These are phyloP conservation scores for Porcisia hertigi DNA, from an alignment of 208 protist genomes.

Conservation along the genomic window DNA sequence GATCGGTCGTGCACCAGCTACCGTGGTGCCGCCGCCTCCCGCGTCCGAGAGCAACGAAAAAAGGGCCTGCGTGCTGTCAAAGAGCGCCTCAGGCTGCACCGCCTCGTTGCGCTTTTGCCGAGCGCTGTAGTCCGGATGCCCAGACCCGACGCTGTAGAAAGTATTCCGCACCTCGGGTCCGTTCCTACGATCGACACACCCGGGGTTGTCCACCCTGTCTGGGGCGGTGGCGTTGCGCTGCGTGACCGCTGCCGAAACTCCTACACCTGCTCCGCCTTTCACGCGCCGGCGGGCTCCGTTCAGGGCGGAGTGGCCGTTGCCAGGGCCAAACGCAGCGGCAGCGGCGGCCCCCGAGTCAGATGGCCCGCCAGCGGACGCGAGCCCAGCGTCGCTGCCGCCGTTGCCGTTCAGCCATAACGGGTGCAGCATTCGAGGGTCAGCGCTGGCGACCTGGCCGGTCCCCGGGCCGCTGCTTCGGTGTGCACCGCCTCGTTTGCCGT, in stretches of 20 bases:
- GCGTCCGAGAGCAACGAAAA: conserved; percentile 10
- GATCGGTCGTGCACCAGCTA: not conserved
- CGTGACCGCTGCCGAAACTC: not conserved
- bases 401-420: not conserved
- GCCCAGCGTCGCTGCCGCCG: not conserved
- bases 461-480: not conserved
- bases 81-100: conserved; percentile 3
- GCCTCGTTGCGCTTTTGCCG: not conserved
- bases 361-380: not conserved
- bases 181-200: not conserved
- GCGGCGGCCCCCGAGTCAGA: not conserved
- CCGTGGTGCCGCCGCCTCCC: not conserved
- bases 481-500: not conserved
- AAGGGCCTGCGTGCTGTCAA: conserved; percentile 27
- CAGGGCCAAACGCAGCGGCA: not conserved
- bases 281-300: not conserved
- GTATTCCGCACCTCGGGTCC: not conserved
- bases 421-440: not conserved
- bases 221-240: not conserved
- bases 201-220: not conserved
- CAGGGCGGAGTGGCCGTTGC: not conserved
- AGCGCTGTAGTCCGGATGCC: not conserved
- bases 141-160: not conserved
- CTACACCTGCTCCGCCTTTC: conserved; percentile 1
- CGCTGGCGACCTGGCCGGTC: not conserved